Percentiles rank a stretch among this genome's conserved stretches.
Evolutionary conservation across 129 eudicot genomes (phyloP).

Genomic region (Flaveria bidentis): DNA sequence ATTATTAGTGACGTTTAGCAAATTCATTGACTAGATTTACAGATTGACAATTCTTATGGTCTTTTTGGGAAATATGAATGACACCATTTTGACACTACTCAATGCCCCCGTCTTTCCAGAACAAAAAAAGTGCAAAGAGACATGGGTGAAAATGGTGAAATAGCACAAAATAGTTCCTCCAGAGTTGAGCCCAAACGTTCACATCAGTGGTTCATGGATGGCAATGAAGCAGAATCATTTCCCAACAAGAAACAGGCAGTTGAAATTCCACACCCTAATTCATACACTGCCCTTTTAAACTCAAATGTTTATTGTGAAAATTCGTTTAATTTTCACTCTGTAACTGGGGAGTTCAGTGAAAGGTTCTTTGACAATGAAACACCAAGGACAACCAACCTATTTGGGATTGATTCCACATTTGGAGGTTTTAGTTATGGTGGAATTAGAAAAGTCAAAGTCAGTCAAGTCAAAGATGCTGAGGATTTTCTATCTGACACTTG

Average conservation of each 20-base stretch:
- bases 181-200: conserved; percentile 51
- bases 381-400: conserved; percentile 35
- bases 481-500: conserved; percentile 36
- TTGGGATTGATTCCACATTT: conserved; percentile 41
- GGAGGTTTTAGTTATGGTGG: conserved; percentile 54
- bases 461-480: conserved; percentile 52
- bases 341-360: conserved; percentile 44
- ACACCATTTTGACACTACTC: conserved; percentile 22
- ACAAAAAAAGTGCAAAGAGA: conserved; percentile 43
- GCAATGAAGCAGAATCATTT: conserved; percentile 42
- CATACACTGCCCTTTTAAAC: conserved; percentile 50
- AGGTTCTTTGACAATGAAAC: conserved; percentile 48
- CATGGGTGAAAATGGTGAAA: conserved; percentile 36
- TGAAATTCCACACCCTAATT: conserved; percentile 45
- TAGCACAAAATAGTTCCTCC: conserved; percentile 36
- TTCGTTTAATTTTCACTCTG: conserved; percentile 44
- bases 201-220: conserved; percentile 64
- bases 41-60: conserved; percentile 17
- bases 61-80: conserved; percentile 6
- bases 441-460: conserved; percentile 57
- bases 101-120: conserved; percentile 43
- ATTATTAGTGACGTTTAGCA: not conserved
- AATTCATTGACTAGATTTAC: not conserved
- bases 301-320: conserved; percentile 49
- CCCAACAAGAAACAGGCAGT: conserved; percentile 58